Evolutionary conservation across 2,329 filamentous ascomycete species (phyloP).

Genomic region (Penicillium palitans): DNA sequence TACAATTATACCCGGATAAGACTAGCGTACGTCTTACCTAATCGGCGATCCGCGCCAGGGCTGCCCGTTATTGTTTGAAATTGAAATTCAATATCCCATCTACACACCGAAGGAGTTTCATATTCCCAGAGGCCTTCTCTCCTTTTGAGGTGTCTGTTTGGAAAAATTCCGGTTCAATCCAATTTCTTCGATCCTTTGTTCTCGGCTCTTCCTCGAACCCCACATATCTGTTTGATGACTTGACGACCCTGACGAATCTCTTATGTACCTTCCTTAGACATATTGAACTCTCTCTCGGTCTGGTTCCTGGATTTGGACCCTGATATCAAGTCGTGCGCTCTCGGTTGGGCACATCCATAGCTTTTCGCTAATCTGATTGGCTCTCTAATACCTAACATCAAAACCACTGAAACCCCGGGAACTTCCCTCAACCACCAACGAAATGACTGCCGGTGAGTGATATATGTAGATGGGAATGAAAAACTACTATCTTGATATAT

Average conservation of each 20-base stretch:
- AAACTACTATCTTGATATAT: not conserved
- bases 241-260: constrained; percentile 45
- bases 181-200: constrained; percentile 22
- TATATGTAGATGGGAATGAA: not conserved
- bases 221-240: constrained; percentile 36
- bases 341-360: constrained; percentile 1
- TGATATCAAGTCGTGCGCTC: constrained; percentile 1
- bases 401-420: constrained; percentile 5
- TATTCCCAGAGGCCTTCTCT: constrained; percentile 7
- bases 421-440: constrained; percentile 5
- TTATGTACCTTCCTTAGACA: constrained; percentile 34
- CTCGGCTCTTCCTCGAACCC: constrained; percentile 14
- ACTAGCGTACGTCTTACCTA: constrained; percentile 20
- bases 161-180: constrained; percentile 12
- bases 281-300: constrained; percentile 16
- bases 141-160: constrained; percentile 8
- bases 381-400: constrained; percentile 9
- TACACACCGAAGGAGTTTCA: constrained; percentile 4
- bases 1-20: constrained; percentile 15
- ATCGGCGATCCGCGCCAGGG: constrained; percentile 17
- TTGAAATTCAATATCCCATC: constrained; percentile 16
- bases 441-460: constrained; percentile 23
- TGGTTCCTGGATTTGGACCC: constrained; percentile 12
- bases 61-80: constrained; percentile 16
- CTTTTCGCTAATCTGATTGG: constrained; percentile 5